phyloP scores from a whole-genome alignment of 495 filamentous ascomycete genomes.

The Aspergillus bertholletiae region DNA sequence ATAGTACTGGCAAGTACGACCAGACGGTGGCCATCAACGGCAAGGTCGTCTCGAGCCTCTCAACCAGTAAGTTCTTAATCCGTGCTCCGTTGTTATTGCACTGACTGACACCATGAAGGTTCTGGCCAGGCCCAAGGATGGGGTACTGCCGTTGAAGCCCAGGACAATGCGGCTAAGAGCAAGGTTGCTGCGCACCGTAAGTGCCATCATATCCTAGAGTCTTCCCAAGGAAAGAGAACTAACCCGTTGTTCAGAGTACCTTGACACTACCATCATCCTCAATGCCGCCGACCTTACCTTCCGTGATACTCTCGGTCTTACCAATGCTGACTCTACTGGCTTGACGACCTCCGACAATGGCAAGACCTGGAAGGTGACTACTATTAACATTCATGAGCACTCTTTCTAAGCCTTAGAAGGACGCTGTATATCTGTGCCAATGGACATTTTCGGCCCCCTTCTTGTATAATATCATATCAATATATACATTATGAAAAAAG shows the following conservation, averaged over 20 bases:
- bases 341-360: slow-evolving; percentile 23
- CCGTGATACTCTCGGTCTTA: slow-evolving; percentile 23
- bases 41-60: slow-evolving; percentile 27
- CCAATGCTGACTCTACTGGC: slow-evolving; percentile 22
- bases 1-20: slow-evolving; percentile 30
- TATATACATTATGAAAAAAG: too few relatives aligned
- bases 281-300: slow-evolving; percentile 24
- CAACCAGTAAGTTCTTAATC: slow-evolving; percentile 16
- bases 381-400: slow-evolving; percentile 29
- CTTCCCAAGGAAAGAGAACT: background rate
- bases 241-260: slow-evolving; percentile 19
- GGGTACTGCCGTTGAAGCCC: slow-evolving; percentile 40
- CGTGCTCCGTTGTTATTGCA: background rate
- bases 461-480: background rate
- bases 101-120: slow-evolving; percentile 1
- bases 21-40: slow-evolving; percentile 37
- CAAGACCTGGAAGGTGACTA: slow-evolving; percentile 26
- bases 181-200: slow-evolving; percentile 28
- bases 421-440: background rate
- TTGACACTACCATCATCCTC: slow-evolving; percentile 31
- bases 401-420: slow-evolving; percentile 20
- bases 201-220: background rate
- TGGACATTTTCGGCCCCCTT: background rate
- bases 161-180: slow-evolving; percentile 26
- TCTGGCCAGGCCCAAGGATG: slow-evolving; percentile 33